Percentiles rank a stretch among this genome's conserved stretches.
Conservation (phyloP, 2,329 filamentous ascomycete species). For the Talaromyces sp. region DNA sequence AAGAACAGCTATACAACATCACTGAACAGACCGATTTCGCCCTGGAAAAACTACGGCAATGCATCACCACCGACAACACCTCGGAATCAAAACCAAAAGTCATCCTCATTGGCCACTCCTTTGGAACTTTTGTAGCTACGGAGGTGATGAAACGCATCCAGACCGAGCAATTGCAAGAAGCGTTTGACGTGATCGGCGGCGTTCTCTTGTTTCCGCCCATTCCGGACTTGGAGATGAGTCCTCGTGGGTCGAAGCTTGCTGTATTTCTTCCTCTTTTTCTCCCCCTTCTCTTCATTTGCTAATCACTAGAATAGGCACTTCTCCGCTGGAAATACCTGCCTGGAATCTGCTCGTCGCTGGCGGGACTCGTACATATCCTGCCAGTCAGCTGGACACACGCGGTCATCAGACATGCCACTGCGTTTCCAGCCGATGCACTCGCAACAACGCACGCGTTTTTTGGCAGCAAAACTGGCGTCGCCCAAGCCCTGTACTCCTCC, state of each 20-base stretch:
- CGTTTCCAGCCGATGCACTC: slow-evolving; percentile 8
- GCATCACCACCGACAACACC: not conserved
- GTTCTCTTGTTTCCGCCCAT: slow-evolving; percentile 12
- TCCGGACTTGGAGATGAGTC: slow-evolving; percentile 10
- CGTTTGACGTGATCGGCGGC: slow-evolving; percentile 5
- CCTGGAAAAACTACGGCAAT: not conserved
- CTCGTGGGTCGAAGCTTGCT: slow-evolving; percentile 4
- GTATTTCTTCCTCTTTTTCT: not conserved
- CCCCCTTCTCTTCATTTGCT: not conserved
- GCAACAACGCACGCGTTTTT: slow-evolving; percentile 3
- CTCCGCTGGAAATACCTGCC: slow-evolving; percentile 9
- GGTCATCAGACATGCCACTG: slow-evolving; percentile 3
- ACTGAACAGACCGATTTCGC: slow-evolving; percentile 6
- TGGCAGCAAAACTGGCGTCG: slow-evolving; percentile 8
- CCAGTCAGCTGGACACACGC: slow-evolving; percentile 5
- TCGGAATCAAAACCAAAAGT: slow-evolving; percentile 3
- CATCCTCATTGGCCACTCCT: slow-evolving; percentile 10
- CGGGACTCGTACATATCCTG: slow-evolving; percentile 1
- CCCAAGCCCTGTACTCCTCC: slow-evolving; percentile 7
- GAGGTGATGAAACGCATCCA: slow-evolving; percentile 9
- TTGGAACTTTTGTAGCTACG: slow-evolving; percentile 10
- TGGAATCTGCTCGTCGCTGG: not conserved
- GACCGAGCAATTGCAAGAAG: not conserved
- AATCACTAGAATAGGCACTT: not conserved
- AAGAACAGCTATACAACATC: slow-evolving; percentile 2